These are phyloP conservation scores for Aegilops longissima DNA, from an alignment of 176 grass and related monocot genomes.

Conservation along the genomic window DNA sequence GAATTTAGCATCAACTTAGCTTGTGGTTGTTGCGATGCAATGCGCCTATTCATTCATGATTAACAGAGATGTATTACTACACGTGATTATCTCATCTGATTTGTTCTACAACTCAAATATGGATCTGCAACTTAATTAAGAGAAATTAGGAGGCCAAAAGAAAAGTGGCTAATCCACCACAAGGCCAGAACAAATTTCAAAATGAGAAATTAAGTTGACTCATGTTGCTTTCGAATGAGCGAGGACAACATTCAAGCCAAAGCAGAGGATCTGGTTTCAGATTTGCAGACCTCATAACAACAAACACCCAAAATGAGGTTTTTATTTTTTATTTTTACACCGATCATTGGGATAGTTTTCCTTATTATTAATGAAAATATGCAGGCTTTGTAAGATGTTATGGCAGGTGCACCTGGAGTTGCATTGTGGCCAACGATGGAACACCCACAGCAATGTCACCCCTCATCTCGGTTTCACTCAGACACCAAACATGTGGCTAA, in stretches of 20 bases:
- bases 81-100: too few relatives aligned
- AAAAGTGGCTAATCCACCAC: too few relatives aligned
- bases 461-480: constrained; percentile 29
- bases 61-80: too few relatives aligned
- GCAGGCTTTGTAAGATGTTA: neutral
- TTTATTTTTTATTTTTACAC: neutral
- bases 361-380: neutral
- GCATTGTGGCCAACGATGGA: neutral
- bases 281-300: neutral
- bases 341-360: neutral
- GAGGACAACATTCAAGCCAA: neutral
- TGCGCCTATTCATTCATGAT: too few relatives aligned
- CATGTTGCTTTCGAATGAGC: too few relatives aligned
- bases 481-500: constrained; percentile 56
- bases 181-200: too few relatives aligned
- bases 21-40: too few relatives aligned
- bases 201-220: too few relatives aligned
- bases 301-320: neutral
- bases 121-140: too few relatives aligned
- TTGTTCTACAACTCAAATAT: too few relatives aligned
- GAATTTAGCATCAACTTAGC: too few relatives aligned
- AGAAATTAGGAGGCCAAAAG: too few relatives aligned
- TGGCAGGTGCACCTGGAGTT: neutral
- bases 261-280: neutral
- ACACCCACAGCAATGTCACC: neutral